phyloP scores from a whole-genome alignment of 2,329 filamentous ascomycete genomes.

The Geosmithia putterillii region DNA sequence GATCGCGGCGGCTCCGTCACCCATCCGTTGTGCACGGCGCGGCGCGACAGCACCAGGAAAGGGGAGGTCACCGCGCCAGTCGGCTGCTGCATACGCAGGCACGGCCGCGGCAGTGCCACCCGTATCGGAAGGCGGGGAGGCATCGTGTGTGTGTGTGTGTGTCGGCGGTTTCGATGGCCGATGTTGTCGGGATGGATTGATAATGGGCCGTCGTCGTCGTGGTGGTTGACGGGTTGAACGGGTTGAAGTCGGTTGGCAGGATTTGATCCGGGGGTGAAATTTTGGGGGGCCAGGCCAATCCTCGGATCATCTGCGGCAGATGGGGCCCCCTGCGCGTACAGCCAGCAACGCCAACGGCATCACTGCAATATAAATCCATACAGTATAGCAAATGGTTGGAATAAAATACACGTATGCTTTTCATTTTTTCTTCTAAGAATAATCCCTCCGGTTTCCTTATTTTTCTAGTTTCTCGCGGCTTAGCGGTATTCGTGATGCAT shows the following conservation, averaged over 20 bases:
- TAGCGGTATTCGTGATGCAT: background rate
- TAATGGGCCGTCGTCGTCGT: too few relatives aligned
- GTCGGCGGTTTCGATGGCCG: constrained; percentile 1
- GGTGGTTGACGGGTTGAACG: constrained; percentile 3
- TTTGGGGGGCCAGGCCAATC: constrained; percentile 2
- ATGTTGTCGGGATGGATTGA: constrained; percentile 3
- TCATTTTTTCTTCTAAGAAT: background rate
- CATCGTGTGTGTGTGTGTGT: constrained; percentile 27
- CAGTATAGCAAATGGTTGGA: background rate
- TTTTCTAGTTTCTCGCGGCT: background rate
- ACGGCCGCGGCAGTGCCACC: constrained; percentile 27
- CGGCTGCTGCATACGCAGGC: constrained; percentile 10
- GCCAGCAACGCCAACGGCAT: background rate
- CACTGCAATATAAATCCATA: background rate
- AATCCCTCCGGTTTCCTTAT: background rate
- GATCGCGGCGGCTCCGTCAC: constrained; percentile 37
- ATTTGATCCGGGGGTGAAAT: constrained; percentile 1
- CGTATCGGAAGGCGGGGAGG: constrained; percentile 31
- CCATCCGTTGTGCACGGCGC: constrained; percentile 48
- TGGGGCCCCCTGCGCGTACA: too few relatives aligned
- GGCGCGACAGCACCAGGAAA: constrained; percentile 31
- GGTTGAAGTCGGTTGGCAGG: background rate
- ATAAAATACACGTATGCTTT: background rate
- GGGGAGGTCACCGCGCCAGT: constrained; percentile 6
- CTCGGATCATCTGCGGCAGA: constrained; percentile 3